Evolutionary conservation across 768 basidiomycete species (phyloP).

Genomic region (Tylopilus subfusipes): DNA sequence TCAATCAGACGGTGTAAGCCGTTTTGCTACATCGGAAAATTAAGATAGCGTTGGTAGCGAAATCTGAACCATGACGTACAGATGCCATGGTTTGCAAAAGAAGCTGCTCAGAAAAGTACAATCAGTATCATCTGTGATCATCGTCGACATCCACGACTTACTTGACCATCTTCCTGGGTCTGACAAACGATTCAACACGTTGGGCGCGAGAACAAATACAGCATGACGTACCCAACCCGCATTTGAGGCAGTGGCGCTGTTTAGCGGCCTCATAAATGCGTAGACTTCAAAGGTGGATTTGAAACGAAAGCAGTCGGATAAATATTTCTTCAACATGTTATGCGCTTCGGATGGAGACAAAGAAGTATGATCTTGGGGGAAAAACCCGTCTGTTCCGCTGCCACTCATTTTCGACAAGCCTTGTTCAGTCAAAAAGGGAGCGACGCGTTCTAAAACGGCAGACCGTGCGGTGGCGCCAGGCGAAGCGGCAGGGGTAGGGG

Average conservation of each 20-base stretch:
- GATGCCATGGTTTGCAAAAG: slow-evolving; percentile 38
- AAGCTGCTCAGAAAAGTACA: slow-evolving; percentile 26
- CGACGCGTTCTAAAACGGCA: slow-evolving; percentile 27
- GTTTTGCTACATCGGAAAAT: slow-evolving; percentile 37
- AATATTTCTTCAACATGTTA: slow-evolving; percentile 40
- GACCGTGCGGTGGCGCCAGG: slow-evolving; percentile 4
- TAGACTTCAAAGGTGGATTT: slow-evolving; percentile 40
- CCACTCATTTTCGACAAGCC: slow-evolving; percentile 44
- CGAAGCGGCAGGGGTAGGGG: slow-evolving; percentile 8
- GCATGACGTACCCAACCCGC: slow-evolving; percentile 39
- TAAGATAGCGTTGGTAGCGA: not conserved
- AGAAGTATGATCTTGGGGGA: slow-evolving; percentile 29
- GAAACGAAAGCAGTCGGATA: slow-evolving; percentile 45
- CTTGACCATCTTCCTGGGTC: slow-evolving; percentile 52
- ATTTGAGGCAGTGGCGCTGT: slow-evolving; percentile 38
- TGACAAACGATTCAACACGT: slow-evolving; percentile 16
- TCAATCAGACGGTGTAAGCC: slow-evolving; percentile 49
- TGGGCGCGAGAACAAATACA: not conserved
- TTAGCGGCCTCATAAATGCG: slow-evolving; percentile 38
- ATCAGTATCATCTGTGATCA: slow-evolving; percentile 5
- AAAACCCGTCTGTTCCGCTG: slow-evolving; percentile 43
- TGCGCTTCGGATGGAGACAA: slow-evolving; percentile 49
- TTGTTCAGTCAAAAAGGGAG: slow-evolving; percentile 43
- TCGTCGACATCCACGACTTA: slow-evolving; percentile 22
- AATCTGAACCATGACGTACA: slow-evolving; percentile 21